Percentiles rank a stretch among this genome's conserved stretches.
These are phyloP conservation scores for Talaromyces sp. DNA, from an alignment of 2,329 filamentous ascomycete genomes.

Conservation along the genomic window DNA sequence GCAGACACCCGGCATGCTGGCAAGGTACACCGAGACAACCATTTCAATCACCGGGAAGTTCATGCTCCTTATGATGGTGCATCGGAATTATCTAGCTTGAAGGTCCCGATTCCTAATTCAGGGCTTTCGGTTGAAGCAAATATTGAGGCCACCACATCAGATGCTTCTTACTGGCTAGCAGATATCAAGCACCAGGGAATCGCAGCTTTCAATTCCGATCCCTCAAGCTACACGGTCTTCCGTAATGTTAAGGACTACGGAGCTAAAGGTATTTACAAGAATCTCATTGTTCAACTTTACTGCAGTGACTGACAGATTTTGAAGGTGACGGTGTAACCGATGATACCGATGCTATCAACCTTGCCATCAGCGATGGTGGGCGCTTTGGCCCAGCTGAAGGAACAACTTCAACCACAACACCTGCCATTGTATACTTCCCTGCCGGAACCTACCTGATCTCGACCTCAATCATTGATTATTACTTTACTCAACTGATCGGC, in stretches of 20 bases:
- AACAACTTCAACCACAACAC: slow-evolving; percentile 52
- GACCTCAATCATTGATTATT: slow-evolving; percentile 62
- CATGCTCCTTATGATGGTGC: background rate
- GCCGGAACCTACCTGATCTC: slow-evolving; percentile 62
- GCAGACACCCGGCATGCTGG: slow-evolving; percentile 16
- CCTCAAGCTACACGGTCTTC: slow-evolving; percentile 30
- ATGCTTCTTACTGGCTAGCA: slow-evolving; percentile 36
- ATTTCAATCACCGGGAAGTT: background rate
- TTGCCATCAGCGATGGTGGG: slow-evolving; percentile 48
- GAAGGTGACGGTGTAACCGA: slow-evolving; percentile 54
- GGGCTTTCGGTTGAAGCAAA: background rate
- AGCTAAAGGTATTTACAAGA: slow-evolving; percentile 27
- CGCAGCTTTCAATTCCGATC: slow-evolving; percentile 30
- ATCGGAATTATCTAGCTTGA: background rate
- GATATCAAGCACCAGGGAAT: slow-evolving; percentile 37
- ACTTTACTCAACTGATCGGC: slow-evolving; percentile 65
- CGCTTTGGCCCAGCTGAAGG: slow-evolving; percentile 48
- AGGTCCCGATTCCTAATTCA: background rate
- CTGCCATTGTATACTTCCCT: slow-evolving; percentile 61
- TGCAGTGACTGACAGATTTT: slow-evolving; percentile 6
- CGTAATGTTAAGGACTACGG: slow-evolving; percentile 38
- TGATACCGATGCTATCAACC: slow-evolving; percentile 60
- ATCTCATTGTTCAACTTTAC: slow-evolving; percentile 36
- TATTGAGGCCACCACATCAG: slow-evolving; percentile 6
- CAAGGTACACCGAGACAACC: background rate